Base-by-base conservation (phyloP, 2,329 filamentous ascomycete genomes). In the Neofusicoccum umdonicola region DNA sequence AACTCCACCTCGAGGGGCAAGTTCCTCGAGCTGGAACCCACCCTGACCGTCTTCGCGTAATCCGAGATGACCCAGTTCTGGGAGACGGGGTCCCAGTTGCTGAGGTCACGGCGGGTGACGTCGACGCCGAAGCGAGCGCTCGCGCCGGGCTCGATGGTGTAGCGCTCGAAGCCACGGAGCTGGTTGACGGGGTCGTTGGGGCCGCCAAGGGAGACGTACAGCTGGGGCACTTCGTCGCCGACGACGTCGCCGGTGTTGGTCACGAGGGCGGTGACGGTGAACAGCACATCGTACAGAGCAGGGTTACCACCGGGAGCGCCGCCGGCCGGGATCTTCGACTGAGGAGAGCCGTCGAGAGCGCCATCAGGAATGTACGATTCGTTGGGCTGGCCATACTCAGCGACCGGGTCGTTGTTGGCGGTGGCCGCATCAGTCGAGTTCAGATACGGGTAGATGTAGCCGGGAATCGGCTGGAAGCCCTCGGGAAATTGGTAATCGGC, bases 11-110 rank as follows among this genome's bases (percentile, higher is more conserved):
- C 79, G 12, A 88, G 79, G 22, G 79, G 80, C 68, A 88, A 74
- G 64, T 84, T 87, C 69, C 86, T 81, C 65, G 84, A 87, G 3
- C 83, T 86, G 68, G 79, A 82, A 31, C 87, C 87, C 5, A 89
- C 86, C 67, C 84, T 85, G 45, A 87, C 82, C 65, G 80, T 87
- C 81, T 88, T 88, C 61, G 81, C 77, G 69, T 85, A 81, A 22
- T 79, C 71, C 35, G 80, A 81, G 62, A 88, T 81, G 51, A 92
- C 85, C 93, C 94, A 98, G 81, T 97, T 89, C 82, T 97, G 93
- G n/a, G 79, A 75, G 1, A 73, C 82, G 0, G 85, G 81, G 69
- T 97, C 91, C 93, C 94, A 97, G 80, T 93, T 95, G 74, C 89
- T 92, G 64, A 97, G 70, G 73, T 97, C 94, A 64, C 92, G 87